Conservation (phyloP, 371 early-diverging fungal species). For the Apophysomyces trapeziformis region DNA sequence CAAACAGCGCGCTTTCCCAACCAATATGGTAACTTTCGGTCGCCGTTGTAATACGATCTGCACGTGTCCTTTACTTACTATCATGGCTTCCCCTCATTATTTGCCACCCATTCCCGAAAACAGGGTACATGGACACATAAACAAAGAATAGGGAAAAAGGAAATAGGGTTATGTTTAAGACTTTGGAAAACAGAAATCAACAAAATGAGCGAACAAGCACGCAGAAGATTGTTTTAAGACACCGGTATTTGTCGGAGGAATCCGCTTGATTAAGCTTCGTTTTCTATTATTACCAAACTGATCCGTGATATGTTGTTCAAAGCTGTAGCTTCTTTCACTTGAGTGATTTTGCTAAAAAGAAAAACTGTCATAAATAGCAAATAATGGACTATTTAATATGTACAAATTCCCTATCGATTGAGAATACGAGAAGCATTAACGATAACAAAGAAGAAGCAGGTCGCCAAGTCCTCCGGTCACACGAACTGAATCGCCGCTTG, state of each 20-base stretch:
- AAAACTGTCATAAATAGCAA: too few relatives aligned
- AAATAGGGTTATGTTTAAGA: neutral
- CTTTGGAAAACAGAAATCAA: neutral
- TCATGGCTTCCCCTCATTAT: neutral
- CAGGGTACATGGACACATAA: neutral
- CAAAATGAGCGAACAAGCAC: neutral
- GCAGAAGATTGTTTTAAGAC: too few relatives aligned
- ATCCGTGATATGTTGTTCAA: too few relatives aligned
- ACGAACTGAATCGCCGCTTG: neutral
- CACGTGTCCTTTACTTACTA: neutral
- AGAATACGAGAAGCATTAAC: neutral
- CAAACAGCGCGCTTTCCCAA: neutral
- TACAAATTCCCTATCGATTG: neutral
- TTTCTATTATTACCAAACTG: too few relatives aligned
- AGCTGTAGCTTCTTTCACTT: too few relatives aligned
- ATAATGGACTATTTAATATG: neutral
- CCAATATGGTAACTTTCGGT: slow-evolving; percentile 4
- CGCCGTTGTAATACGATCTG: slow-evolving; percentile 1
- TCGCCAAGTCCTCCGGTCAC: neutral
- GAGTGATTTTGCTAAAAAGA: too few relatives aligned
- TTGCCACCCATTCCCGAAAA: neutral
- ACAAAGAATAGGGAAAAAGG: slow-evolving; percentile 1
- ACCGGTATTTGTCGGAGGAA: too few relatives aligned
- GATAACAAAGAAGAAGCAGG: neutral
- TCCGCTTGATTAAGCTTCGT: too few relatives aligned